phyloP scores from a whole-genome alignment of 1,284 basidiomycete species.

The Trametes sp. region DNA sequence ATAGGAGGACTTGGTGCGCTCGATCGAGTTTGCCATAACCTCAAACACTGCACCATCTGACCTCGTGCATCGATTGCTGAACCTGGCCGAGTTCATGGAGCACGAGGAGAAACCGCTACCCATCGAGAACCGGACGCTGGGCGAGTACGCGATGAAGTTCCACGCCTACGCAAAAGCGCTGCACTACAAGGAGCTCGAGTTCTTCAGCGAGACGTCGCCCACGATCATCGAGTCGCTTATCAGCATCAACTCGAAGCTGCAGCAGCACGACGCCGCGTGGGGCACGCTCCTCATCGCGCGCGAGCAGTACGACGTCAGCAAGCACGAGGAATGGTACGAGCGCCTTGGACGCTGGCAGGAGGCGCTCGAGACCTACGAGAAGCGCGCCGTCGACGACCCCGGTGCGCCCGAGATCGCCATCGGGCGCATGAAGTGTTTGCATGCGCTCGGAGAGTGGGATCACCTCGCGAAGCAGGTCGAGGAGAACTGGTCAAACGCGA shows the following conservation, averaged over 20 bases:
- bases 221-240: constrained; percentile 95
- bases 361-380: constrained; percentile 88
- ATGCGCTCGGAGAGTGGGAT: constrained; percentile 99
- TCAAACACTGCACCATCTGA: constrained; percentile 85
- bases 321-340: constrained; percentile 98
- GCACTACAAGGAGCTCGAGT: constrained; percentile 99
- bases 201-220: constrained; percentile 89
- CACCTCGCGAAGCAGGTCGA: constrained; percentile 88
- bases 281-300: constrained; percentile 91
- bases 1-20: constrained; percentile 93
- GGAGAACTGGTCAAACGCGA: constrained; percentile 88
- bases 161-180: constrained; percentile 98
- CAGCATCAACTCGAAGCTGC: constrained; percentile 96
- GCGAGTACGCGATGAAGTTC: constrained; percentile 93
- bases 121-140: constrained; percentile 93
- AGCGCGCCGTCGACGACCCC: constrained; percentile 75
- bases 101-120: constrained; percentile 97
- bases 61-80: constrained; percentile 92
- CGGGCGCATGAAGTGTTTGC: constrained; percentile 95
- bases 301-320: constrained; percentile 84
- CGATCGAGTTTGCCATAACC: constrained; percentile 91
- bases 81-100: constrained; percentile 99
- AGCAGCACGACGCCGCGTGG: constrained; percentile 97
- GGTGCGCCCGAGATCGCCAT: constrained; percentile 77
- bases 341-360: constrained; percentile 97